These are phyloP conservation scores for Nannochloropsis gaditana DNA, from an alignment of 108 stramenopile species.

Conservation along the genomic window DNA sequence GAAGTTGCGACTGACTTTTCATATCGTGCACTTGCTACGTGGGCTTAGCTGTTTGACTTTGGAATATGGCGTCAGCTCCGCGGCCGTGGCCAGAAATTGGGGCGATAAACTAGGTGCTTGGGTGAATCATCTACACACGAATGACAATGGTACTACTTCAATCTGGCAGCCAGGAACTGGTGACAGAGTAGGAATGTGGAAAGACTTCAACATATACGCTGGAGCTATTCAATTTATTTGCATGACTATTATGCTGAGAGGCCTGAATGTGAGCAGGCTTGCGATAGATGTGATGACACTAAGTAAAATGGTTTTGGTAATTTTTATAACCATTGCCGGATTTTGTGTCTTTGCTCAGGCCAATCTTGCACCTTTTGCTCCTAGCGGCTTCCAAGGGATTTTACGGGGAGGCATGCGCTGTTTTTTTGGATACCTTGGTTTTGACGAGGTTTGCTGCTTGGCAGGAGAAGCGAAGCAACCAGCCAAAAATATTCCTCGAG, in stretches of 20 bases:
- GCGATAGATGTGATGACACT: conserved; percentile 73
- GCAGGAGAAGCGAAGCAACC: conserved; percentile 77
- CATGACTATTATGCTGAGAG: conserved; percentile 54
- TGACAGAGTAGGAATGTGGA: conserved; percentile 22
- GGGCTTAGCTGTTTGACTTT: conserved; percentile 62
- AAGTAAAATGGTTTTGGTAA: conserved; percentile 67
- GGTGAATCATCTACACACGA: conserved; percentile 26
- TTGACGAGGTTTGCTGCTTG: conserved; percentile 78
- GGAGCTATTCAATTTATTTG: conserved; percentile 34
- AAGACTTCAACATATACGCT: conserved; percentile 26
- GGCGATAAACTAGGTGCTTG: conserved; percentile 78
- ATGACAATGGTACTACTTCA: not conserved
- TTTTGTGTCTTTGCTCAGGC: conserved; percentile 58
- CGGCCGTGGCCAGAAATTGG: conserved; percentile 82
- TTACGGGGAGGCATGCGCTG: conserved; percentile 66
- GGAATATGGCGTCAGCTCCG: conserved; percentile 70
- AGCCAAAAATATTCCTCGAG: conserved; percentile 63
- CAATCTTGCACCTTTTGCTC: conserved; percentile 62
- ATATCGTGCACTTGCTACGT: too few relatives aligned
- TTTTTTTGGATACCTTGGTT: conserved; percentile 88
- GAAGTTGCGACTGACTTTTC: too few relatives aligned
- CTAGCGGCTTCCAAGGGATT: conserved; percentile 54
- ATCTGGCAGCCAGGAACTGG: not conserved
- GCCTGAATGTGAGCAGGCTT: conserved; percentile 66
- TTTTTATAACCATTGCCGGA: conserved; percentile 74